Evolutionary conservation across 2,329 filamentous ascomycete species (phyloP).

Genomic region (Colletotrichum spinosum): DNA sequence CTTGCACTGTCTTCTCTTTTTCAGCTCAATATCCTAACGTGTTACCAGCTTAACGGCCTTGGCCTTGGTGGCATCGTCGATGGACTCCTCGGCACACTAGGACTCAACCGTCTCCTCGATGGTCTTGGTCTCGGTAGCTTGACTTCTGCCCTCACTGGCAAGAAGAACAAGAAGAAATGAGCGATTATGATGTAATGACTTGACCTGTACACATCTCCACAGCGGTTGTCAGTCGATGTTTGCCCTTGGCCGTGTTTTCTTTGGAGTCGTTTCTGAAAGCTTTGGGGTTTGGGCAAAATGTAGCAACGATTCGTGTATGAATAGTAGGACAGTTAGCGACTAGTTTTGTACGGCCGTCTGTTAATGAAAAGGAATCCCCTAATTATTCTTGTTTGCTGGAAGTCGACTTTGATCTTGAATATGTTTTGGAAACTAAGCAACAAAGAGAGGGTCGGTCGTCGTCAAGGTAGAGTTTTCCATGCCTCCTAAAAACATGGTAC

Average conservation of each 20-base stretch:
- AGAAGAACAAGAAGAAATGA: slow-evolving; percentile 50
- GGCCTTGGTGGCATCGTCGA: slow-evolving; percentile 87
- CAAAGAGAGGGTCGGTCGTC: background rate
- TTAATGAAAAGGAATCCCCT: background rate
- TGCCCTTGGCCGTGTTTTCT: background rate
- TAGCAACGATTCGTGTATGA: slow-evolving; percentile 24
- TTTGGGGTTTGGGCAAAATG: slow-evolving; percentile 15
- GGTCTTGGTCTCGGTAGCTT: slow-evolving; percentile 74
- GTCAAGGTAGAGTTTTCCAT: slow-evolving; percentile 12
- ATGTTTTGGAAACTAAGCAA: background rate
- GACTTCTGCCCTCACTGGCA: slow-evolving; percentile 55
- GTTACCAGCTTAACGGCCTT: slow-evolving; percentile 73
- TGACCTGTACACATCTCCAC: background rate
- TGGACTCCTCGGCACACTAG: slow-evolving; percentile 80
- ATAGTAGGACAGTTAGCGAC: slow-evolving; percentile 20
- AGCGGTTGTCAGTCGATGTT: background rate
- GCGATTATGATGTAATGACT: slow-evolving; percentile 7
- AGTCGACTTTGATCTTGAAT: background rate
- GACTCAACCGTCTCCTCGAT: slow-evolving; percentile 79
- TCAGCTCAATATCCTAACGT: slow-evolving; percentile 39
- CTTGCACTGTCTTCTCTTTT: background rate
- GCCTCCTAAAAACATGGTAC: background rate
- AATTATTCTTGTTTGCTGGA: background rate
- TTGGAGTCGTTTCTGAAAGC: slow-evolving; percentile 8
- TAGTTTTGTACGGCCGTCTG: background rate